Conservation (phyloP, 441 rosid species). For the Theobroma grandiflorum region DNA sequence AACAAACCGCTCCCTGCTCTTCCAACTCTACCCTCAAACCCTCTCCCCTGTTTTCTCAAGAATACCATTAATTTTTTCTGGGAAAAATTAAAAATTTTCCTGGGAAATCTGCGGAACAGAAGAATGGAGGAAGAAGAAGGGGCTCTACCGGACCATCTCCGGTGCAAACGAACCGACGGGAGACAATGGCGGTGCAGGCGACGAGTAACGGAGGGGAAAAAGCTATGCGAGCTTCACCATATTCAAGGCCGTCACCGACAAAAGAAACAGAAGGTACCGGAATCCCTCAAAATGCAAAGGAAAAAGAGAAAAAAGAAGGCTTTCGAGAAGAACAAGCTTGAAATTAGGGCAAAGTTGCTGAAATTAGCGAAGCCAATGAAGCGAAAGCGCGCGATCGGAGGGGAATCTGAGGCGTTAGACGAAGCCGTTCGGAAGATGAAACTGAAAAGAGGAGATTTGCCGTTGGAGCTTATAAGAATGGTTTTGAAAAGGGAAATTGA, state of each 20-base stretch:
- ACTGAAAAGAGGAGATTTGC: conserved; percentile 70
- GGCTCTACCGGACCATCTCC: conserved; percentile 72
- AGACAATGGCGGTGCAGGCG: conserved; percentile 91
- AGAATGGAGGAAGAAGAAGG: conserved; percentile 63
- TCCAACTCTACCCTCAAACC: not conserved
- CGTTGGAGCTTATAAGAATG: conserved; percentile 78
- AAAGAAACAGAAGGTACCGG: conserved; percentile 65
- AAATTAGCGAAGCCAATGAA: conserved; percentile 45
- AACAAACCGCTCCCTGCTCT: not conserved
- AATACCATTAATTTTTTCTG: conserved; percentile 24
- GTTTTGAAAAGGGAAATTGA: conserved; percentile 80
- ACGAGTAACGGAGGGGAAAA: conserved; percentile 74
- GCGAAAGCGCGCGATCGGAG: conserved; percentile 50
- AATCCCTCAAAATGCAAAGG: conserved; percentile 65
- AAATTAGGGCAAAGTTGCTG: conserved; percentile 61
- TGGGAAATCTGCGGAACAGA: conserved; percentile 25
- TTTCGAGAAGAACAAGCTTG: conserved; percentile 24
- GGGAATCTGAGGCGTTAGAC: conserved; percentile 62
- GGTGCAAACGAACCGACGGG: conserved; percentile 94
- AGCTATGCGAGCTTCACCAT: conserved; percentile 85
- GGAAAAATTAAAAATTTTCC: conserved; percentile 30
- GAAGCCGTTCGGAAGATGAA: conserved; percentile 64
- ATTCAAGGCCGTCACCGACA: conserved; percentile 70
- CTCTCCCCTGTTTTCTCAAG: conserved; percentile 26
- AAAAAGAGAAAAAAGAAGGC: conserved; percentile 42